A percentile compares a stretch with the other conserved stretches of the same genome.
phyloP scores from a whole-genome alignment of 2,329 filamentous ascomycete genomes.

The Botryotinia convoluta region DNA sequence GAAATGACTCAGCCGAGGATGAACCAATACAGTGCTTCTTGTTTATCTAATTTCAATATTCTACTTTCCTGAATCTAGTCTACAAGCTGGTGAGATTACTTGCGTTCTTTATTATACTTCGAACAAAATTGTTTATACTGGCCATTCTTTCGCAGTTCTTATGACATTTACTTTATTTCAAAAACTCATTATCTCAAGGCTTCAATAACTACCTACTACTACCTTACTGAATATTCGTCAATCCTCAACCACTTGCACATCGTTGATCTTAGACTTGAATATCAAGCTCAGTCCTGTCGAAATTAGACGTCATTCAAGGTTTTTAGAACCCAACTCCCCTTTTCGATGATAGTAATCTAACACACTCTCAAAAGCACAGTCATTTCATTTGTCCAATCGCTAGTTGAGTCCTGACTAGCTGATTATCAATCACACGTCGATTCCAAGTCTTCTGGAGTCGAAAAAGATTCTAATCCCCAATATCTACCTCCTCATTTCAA shows the following conservation, averaged over 20 bases:
- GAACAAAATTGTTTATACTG: neutral
- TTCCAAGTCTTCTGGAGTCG: neutral
- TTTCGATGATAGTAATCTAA: neutral
- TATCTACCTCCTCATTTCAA: neutral
- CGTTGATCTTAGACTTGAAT: neutral
- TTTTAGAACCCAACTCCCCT: neutral
- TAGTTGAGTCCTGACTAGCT: neutral
- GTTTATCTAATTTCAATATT: neutral
- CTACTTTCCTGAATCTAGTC: rapidly evolving
- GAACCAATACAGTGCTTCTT: neutral
- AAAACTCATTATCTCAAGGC: neutral
- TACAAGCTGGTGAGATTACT: neutral
- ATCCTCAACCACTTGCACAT: neutral
- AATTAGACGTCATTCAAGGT: neutral
- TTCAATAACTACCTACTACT: neutral
- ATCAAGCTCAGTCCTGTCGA: neutral
- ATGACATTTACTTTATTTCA: neutral
- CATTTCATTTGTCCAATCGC: neutral
- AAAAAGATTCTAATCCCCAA: neutral
- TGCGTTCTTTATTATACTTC: rapidly evolving
- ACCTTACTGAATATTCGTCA: neutral
- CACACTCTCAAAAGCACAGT: neutral
- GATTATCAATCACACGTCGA: neutral
- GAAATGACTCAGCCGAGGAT: neutral
- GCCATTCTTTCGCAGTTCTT: neutral